Base-by-base conservation (phyloP, 345 rosid species). In the Aurinia saxatilis region DNA sequence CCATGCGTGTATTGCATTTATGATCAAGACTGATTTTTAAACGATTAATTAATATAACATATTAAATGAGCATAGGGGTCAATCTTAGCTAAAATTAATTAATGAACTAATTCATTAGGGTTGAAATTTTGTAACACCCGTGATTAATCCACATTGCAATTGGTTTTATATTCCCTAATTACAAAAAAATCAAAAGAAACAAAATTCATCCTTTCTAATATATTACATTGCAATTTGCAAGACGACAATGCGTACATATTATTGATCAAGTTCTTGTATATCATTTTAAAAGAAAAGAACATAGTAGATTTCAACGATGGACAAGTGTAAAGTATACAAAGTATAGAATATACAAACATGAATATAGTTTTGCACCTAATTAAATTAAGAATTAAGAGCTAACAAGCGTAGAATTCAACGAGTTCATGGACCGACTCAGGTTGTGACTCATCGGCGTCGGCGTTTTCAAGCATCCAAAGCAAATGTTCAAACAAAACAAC, bases 401-500 rank as follows among this genome's bases (percentile, higher is more conserved):
- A 91, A 49, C 87, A 91, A 11, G 85, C 84, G 71, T 91, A 91
- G 77, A 86, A 91, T 69, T 88, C 85, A 19, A 78, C 92, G 9
- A 91, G 85, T 67, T 91, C 96, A 30, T 86, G 83, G 37, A 86
- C 36, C 1, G 98, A 86, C 73, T 88, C 96, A 0, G 83, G 84
- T 8, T 77, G 84, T 13, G 90, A 79, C 59, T 71, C 75, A 35
- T 91, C 90, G 0, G 82, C 91, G 57, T 86, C 90, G 0, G 85
- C 90, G 25, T 83, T 88, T 34, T 86, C 90, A 8, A 91, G 75
- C 98, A 91, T 91, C 98, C 98, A 91, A 23, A 88, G 95, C 75
- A 88, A 68, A 79, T 91, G 98, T 65, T 91, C 98, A 73, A 91
- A 91, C 86, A 91, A 45, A 6, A 91, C 98, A 42, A 91, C 98